Evolutionary conservation across 2,329 filamentous ascomycete species (phyloP), one percentile per base, ranked within the genome.

Genomic region (Coniochaeta pulveracea): DNA sequence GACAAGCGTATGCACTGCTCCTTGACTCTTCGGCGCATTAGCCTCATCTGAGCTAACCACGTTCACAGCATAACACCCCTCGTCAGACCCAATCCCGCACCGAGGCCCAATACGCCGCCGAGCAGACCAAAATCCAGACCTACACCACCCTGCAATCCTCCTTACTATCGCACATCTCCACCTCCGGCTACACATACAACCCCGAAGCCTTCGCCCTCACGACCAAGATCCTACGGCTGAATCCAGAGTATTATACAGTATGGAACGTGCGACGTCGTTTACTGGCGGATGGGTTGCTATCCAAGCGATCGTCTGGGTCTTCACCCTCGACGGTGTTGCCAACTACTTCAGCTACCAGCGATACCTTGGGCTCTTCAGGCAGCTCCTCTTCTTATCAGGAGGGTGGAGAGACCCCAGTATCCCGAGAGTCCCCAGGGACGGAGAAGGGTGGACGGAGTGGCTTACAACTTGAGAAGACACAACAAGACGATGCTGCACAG

Each of bases 201-300:
- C 45, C 61, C 35, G 64, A 74, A 36, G 70, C 76, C 25, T 72
- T 88, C 46, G 60, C 71, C 41, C 69, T 82, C 35, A 82, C 80
- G 21, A 77, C 80, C n/a, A 76, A 73, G 44, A 70, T 91, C 27
- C 67, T 89, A 34, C 70, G 69, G 29, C 70, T 79, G 47, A 93
- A 93, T 54, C 85, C 85, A 17, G 85, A 93, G 57, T 88, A 88
- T 64, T 91, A 91, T 61, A 89, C 85, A 36, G 71, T 85, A 69
- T 93, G 85, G 85, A 93, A 93, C 66, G 72, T 80, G 61, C 80
- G 91, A 51, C 80, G 91, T 47, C 71, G 72, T 49, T 78, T 72
- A 58, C 64, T 79, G 67, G 70, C 60, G 38, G 69, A 63, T 63
- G 60, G 63, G 47, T 68, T 63, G 56, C 71, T 73, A 46, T 75